Evolutionary conservation across 441 rosid genomes (phyloP).

Genomic region (Mallotus repandus): DNA sequence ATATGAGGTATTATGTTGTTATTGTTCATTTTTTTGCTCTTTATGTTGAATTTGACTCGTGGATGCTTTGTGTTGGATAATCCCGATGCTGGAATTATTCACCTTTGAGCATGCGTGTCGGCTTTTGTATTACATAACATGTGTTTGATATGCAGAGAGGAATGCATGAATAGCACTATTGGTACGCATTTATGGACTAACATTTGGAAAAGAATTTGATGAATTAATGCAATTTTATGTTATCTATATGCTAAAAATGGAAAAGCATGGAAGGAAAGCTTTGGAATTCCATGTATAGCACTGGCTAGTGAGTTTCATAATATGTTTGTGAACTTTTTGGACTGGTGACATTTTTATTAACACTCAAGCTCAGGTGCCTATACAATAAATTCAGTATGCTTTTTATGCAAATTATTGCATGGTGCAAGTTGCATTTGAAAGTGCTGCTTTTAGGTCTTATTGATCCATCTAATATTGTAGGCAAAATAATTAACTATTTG

Average conservation of each 20-base stretch:
- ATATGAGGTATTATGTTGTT: background rate
- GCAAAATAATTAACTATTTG: too few species aligned
- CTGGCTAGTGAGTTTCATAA: background rate
- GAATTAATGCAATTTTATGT: background rate
- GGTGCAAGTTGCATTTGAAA: background rate
- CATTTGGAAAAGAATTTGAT: background rate
- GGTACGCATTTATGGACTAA: too few species aligned
- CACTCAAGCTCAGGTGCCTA: background rate
- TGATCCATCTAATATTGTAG: background rate
- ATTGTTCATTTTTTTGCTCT: background rate
- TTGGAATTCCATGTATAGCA: background rate
- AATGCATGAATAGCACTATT: background rate
- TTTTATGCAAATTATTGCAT: background rate
- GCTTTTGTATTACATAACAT: background rate
- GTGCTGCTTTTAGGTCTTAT: background rate
- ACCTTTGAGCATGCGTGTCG: background rate
- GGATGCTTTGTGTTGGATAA: background rate
- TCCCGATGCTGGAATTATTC: background rate
- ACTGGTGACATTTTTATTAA: background rate
- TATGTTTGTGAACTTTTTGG: background rate
- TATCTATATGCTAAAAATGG: background rate
- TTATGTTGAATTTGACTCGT: background rate
- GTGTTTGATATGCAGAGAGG: background rate
- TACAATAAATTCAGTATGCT: background rate
- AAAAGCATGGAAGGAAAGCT: constrained; percentile 1